Evolutionary conservation across 495 filamentous ascomycete species (phyloP).

Genomic region (Penicillium bovifimosum): DNA sequence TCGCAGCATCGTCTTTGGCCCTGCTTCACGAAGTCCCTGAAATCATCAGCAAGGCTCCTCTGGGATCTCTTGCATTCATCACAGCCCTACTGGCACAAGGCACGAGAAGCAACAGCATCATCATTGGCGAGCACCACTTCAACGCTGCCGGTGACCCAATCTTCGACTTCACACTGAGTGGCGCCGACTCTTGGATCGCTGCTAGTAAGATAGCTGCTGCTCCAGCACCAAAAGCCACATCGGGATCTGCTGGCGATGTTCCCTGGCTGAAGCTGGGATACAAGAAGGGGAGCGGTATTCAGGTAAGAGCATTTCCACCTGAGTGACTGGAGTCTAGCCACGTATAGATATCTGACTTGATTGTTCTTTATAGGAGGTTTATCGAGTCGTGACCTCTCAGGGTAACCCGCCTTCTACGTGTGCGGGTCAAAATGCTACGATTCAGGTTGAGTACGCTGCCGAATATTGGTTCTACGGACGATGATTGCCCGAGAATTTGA

Average conservation of each 20-base stretch:
- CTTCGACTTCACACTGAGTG: constrained; percentile 52
- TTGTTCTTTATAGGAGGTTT: constrained; percentile 44
- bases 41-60: constrained; percentile 33
- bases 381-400: constrained; percentile 64
- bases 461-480: constrained; percentile 66
- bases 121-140: constrained; percentile 65
- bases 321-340: background rate
- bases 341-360: constrained; percentile 16
- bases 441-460: constrained; percentile 58
- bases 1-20: constrained; percentile 21
- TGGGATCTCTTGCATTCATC: constrained; percentile 31
- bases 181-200: constrained; percentile 29
- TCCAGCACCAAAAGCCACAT: constrained; percentile 45
- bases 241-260: constrained; percentile 46
- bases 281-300: constrained; percentile 41
- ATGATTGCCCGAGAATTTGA: background rate
- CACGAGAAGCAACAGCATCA: constrained; percentile 28
- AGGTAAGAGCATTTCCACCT: constrained; percentile 23
- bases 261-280: constrained; percentile 56
- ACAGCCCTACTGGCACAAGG: constrained; percentile 19
- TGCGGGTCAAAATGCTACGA: constrained; percentile 27
- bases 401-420: constrained; percentile 50
- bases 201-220: constrained; percentile 43
- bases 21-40: constrained; percentile 31
- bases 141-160: constrained; percentile 43